phyloP scores from a whole-genome alignment of 2,329 filamentous ascomycete species.

The Magnaporthiopsis incrustans region DNA sequence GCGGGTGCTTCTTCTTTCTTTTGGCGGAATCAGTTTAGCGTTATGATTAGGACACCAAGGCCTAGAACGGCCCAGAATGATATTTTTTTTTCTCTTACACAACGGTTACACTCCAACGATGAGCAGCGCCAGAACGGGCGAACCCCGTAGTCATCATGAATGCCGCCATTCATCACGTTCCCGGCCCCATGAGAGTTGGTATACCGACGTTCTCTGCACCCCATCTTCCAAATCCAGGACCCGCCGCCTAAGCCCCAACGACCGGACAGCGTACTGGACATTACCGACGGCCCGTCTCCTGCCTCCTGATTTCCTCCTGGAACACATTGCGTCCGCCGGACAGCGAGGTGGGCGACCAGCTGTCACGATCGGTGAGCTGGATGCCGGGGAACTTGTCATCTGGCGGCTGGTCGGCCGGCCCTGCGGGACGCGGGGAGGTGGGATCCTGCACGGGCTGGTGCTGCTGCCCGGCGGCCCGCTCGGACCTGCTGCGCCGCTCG shows the following conservation, averaged over 20 bases:
- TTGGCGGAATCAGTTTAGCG: background rate
- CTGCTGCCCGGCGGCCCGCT: conserved; percentile 13
- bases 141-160: too few species aligned
- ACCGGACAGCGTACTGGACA: background rate
- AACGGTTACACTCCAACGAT: background rate
- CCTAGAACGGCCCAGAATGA: background rate
- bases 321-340: conserved; percentile 24
- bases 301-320: conserved; percentile 27
- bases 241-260: too few species aligned
- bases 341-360: conserved; percentile 20
- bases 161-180: too few species aligned
- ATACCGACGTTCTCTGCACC: background rate
- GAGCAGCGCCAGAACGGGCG: too few species aligned
- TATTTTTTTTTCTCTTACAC: background rate
- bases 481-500: conserved; percentile 15
- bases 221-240: background rate
- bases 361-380: conserved; percentile 22
- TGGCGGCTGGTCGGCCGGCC: conserved; percentile 3
- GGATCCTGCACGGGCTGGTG: background rate
- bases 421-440: background rate
- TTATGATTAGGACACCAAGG: background rate
- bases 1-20: background rate
- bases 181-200: too few species aligned
- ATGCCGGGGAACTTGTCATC: conserved; percentile 15
- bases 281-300: conserved; percentile 14